Evolutionary conservation across 345 rosid genomes (phyloP).

Genomic region (Arabis alpina): DNA sequence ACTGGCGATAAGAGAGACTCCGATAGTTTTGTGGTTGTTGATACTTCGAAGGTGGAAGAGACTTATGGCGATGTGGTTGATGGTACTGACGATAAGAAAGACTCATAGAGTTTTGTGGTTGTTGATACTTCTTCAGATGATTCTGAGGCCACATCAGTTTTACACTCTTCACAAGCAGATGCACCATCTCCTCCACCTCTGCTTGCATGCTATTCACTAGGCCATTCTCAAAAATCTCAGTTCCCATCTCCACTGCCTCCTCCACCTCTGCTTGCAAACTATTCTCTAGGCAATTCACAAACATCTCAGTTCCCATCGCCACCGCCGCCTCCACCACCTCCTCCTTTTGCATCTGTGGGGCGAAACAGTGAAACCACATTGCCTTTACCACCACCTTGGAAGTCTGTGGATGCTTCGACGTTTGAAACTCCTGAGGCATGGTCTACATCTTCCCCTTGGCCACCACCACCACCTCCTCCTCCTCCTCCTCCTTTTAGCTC

Average conservation of each 20-base stretch:
- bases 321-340: constrained; percentile 42
- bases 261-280: no score
- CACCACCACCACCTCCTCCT: constrained; percentile 29
- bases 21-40: constrained; percentile 34
- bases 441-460: constrained; percentile 28
- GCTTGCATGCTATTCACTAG: constrained; percentile 28
- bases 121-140: constrained; percentile 38
- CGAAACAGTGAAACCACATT: constrained; percentile 42
- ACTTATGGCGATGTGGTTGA: constrained; percentile 36
- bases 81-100: constrained; percentile 55
- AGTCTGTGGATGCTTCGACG: constrained; percentile 43
- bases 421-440: no score
- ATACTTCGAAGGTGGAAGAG: constrained; percentile 73
- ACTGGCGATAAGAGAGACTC: constrained; percentile 55
- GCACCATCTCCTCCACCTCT: constrained; percentile 45
- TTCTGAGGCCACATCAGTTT: constrained; percentile 27
- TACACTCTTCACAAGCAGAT: constrained; percentile 21
- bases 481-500: constrained; percentile 32
- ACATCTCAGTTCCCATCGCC: no score
- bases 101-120: constrained; percentile 34
- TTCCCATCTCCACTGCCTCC: background rate
- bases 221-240: background rate
- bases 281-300: no score
- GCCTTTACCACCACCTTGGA: constrained; percentile 76
- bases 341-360: constrained; percentile 44